These are phyloP conservation scores for Citrullus amarus DNA, from an alignment of 306 rosid genomes.

Conservation along the genomic window DNA sequence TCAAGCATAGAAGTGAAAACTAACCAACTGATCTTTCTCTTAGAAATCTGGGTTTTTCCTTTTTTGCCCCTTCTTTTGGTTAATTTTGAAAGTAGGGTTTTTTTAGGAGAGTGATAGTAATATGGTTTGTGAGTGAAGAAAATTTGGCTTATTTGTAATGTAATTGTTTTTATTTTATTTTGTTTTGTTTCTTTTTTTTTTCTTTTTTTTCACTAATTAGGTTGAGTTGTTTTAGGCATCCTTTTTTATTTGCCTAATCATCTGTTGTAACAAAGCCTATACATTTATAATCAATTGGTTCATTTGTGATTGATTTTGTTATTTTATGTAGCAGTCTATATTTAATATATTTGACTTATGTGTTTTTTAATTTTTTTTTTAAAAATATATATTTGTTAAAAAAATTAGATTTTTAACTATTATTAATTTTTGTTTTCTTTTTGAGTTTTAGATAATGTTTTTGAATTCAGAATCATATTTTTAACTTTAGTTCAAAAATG, in stretches of 20 bases:
- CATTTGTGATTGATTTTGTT: conserved; percentile 46
- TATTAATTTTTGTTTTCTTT: too few species aligned
- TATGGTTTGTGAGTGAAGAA: conserved; percentile 25
- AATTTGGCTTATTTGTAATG: background rate
- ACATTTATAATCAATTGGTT: conserved; percentile 37
- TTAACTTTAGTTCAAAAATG: too few species aligned
- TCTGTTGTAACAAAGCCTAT: conserved; percentile 27
- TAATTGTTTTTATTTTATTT: background rate
- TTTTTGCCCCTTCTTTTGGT: too few species aligned
- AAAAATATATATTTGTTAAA: background rate
- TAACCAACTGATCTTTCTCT: conserved; percentile 21
- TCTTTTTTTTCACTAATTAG: conserved; percentile 36
- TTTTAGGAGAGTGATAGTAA: conserved; percentile 27
- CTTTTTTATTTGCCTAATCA: conserved; percentile 84
- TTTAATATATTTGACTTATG: too few species aligned
- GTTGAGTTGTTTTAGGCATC: conserved; percentile 86
- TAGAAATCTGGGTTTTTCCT: background rate
- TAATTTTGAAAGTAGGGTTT: conserved; percentile 14
- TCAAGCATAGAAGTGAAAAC: conserved; percentile 45
- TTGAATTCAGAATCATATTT: too few species aligned
- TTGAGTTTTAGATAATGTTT: too few species aligned
- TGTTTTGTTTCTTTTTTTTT: too few species aligned
- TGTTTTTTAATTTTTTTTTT: background rate
- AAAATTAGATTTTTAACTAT: too few species aligned
- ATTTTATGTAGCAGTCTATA: background rate